Conservation (phyloP, 2,329 filamentous ascomycete genomes). For the Thelonectria rubi region DNA sequence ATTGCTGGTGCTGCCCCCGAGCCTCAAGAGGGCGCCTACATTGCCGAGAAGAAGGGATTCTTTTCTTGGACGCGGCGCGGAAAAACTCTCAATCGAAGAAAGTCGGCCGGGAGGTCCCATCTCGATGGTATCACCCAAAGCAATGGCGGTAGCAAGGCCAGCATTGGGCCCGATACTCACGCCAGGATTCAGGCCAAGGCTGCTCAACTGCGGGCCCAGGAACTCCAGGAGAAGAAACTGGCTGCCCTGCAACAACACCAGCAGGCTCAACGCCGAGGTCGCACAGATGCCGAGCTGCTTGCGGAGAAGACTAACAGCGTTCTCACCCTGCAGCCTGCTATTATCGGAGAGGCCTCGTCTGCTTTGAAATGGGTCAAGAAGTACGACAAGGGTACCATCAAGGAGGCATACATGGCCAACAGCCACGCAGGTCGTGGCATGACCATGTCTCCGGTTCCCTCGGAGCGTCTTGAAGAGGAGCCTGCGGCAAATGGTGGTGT, state of each 20-base stretch:
- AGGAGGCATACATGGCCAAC: conserved; percentile 85
- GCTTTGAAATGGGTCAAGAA: conserved; percentile 97
- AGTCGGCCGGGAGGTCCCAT: conserved; percentile 72
- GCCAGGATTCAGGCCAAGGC: conserved; percentile 93
- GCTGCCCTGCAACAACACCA: conserved; percentile 50
- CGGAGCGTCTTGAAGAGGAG: conserved; percentile 46
- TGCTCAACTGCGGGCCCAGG: conserved; percentile 78
- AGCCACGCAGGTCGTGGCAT: conserved; percentile 74
- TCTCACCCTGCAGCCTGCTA: conserved; percentile 84
- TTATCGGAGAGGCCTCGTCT: conserved; percentile 86
- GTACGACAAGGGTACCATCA: conserved; percentile 89
- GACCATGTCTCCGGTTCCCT: conserved; percentile 46
- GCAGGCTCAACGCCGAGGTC: conserved; percentile 58
- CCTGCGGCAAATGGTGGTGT: conserved; percentile 20
- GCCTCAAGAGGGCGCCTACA: conserved; percentile 84
- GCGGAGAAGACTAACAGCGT: conserved; percentile 86
- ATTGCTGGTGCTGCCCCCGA: conserved; percentile 91
- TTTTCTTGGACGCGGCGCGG: conserved; percentile 85
- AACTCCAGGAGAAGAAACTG: conserved; percentile 65
- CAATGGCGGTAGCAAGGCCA: conserved; percentile 75
- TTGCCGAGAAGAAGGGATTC: conserved; percentile 94
- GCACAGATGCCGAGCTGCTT: conserved; percentile 64
- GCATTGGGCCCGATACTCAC: conserved; percentile 89
- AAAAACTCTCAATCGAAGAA: conserved; percentile 70
- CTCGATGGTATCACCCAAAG: conserved; percentile 57